phyloP scores from a whole-genome alignment of 768 basidiomycete genomes.

The Guyanaporus albipodus region DNA sequence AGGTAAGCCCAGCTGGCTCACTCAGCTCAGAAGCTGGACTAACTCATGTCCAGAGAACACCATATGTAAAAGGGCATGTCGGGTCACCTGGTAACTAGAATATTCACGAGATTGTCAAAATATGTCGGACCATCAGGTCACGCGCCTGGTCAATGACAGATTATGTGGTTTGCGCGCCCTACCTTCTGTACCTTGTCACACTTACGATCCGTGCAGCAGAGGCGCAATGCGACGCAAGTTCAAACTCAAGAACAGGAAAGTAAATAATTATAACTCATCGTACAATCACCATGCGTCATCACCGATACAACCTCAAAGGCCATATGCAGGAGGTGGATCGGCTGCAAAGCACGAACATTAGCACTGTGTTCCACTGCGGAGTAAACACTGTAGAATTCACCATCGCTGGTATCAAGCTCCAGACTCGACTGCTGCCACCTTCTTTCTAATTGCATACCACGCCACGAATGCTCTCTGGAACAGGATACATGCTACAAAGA shows the following conservation, averaged over 20 bases:
- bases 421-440: slow-evolving; percentile 2
- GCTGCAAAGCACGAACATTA: background rate
- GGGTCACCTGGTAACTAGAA: too few species aligned
- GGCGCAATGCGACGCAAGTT: too few species aligned
- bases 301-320: background rate
- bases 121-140: too few species aligned
- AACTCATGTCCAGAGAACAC: too few species aligned
- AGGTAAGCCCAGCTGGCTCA: too few species aligned
- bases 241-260: too few species aligned
- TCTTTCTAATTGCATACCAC: slow-evolving; percentile 14
- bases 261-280: background rate
- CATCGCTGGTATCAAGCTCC: slow-evolving; percentile 4
- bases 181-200: background rate
- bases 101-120: background rate
- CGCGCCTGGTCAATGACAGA: too few species aligned
- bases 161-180: background rate
- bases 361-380: background rate
- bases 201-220: too few species aligned
- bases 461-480: slow-evolving; percentile 17
- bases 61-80: too few species aligned
- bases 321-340: background rate
- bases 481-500: slow-evolving; percentile 20
- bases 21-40: too few species aligned
- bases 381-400: background rate
- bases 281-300: background rate